Conservation (phyloP, 2,329 filamentous ascomycete genomes). For the Colletotrichum noveboracense region DNA sequence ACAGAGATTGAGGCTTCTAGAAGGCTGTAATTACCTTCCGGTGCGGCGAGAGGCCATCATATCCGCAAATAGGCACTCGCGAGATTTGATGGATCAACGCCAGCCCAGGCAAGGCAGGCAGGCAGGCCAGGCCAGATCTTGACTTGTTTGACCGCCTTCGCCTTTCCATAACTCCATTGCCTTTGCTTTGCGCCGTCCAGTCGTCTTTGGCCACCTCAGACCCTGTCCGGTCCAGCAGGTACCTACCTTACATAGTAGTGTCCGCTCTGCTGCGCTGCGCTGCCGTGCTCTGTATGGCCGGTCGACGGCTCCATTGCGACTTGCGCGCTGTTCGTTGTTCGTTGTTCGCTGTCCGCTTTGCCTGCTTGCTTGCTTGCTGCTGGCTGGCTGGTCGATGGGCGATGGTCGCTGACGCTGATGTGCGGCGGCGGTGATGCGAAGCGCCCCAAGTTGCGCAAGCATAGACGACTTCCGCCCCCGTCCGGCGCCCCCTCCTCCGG, state of each 20-base stretch:
- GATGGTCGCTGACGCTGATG: background rate
- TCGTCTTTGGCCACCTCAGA: background rate
- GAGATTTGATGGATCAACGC: conserved; percentile 18
- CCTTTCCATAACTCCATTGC: background rate
- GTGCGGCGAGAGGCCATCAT: conserved; percentile 11
- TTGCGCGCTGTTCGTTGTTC: background rate
- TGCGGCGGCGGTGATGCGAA: background rate
- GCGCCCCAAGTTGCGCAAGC: conserved; percentile 13
- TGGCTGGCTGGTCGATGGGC: background rate
- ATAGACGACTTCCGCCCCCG: conserved; percentile 5
- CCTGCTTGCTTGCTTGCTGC: background rate
- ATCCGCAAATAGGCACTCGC: conserved; percentile 18
- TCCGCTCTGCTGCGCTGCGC: background rate
- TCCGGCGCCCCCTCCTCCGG: background rate
- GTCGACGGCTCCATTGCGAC: background rate
- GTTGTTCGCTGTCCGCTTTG: background rate
- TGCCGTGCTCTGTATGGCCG: background rate
- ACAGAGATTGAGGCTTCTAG: conserved; percentile 2
- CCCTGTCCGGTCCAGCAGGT: background rate
- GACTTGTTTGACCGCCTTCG: background rate
- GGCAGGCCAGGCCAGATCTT: conserved; percentile 2
- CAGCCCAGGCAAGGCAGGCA: background rate
- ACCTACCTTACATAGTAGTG: background rate
- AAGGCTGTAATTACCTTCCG: conserved; percentile 14
- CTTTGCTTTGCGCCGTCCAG: background rate